These are phyloP conservation scores for Penicillium malachiteum DNA, from an alignment of 495 filamentous ascomycete genomes.

Conservation along the genomic window DNA sequence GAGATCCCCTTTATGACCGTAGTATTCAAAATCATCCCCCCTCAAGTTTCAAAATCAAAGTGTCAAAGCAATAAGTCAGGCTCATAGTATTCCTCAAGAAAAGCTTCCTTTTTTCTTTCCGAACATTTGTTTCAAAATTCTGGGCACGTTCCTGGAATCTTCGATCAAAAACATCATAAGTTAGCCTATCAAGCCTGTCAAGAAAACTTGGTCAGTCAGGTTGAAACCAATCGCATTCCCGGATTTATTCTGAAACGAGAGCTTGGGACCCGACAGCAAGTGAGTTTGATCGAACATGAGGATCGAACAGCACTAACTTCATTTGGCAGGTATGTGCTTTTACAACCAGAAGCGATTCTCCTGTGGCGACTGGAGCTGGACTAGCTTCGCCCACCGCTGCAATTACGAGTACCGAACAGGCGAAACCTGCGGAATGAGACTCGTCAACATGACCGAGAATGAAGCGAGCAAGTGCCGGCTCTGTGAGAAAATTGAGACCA, in stretches of 20 bases:
- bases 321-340: slow-evolving; percentile 54
- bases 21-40: slow-evolving; percentile 29
- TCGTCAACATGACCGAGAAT: slow-evolving; percentile 70
- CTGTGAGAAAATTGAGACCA: slow-evolving; percentile 91
- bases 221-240: slow-evolving; percentile 35
- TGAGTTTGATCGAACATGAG: slow-evolving; percentile 32
- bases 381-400: slow-evolving; percentile 91
- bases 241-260: slow-evolving; percentile 37
- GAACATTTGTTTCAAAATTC: slow-evolving; percentile 30
- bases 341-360: slow-evolving; percentile 56
- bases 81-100: slow-evolving; percentile 25
- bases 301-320: slow-evolving; percentile 30
- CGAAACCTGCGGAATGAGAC: slow-evolving; percentile 96
- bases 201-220: slow-evolving; percentile 25
- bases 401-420: slow-evolving; percentile 94
- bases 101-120: slow-evolving; percentile 18
- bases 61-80: slow-evolving; percentile 15
- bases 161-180: slow-evolving; percentile 27
- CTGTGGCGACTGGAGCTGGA: slow-evolving; percentile 96
- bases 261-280: slow-evolving; percentile 30
- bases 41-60: slow-evolving; percentile 35
- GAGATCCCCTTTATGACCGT: slow-evolving; percentile 28
- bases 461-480: slow-evolving; percentile 66
- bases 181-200: slow-evolving; percentile 39
- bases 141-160: slow-evolving; percentile 7